Conservation (phyloP, 2,329 filamentous ascomycete genomes). For the Monosporascus sp. region DNA sequence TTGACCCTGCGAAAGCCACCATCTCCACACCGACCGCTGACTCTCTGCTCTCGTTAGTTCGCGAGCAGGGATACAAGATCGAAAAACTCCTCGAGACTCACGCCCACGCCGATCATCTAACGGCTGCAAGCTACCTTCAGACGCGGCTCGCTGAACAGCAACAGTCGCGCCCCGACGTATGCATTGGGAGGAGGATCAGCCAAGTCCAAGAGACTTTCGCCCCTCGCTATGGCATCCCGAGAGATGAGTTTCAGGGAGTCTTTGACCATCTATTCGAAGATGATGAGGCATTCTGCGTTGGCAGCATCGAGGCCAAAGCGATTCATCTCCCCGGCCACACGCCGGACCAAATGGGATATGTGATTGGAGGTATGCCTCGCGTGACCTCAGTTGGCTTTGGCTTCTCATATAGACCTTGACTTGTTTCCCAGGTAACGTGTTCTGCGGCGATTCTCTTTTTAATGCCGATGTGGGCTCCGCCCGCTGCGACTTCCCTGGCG, state of each 20-base stretch:
- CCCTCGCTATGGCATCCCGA: slow-evolving; percentile 39
- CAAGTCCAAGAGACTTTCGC: slow-evolving; percentile 47
- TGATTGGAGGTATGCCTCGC: slow-evolving; percentile 38
- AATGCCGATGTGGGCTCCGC: slow-evolving; percentile 36
- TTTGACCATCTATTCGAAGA: slow-evolving; percentile 52
- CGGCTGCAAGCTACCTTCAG: slow-evolving; percentile 54
- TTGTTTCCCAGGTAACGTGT: slow-evolving; percentile 28
- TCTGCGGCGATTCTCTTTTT: slow-evolving; percentile 37
- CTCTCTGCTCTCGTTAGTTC: slow-evolving; percentile 38
- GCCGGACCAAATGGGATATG: slow-evolving; percentile 55
- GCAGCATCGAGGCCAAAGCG: slow-evolving; percentile 37
- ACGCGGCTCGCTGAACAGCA: slow-evolving; percentile 31
- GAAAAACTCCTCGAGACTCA: slow-evolving; percentile 57
- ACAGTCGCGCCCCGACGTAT: slow-evolving; percentile 34
- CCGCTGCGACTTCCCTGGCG: slow-evolving; percentile 48
- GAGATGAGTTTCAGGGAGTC: slow-evolving; percentile 35
- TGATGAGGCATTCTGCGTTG: slow-evolving; percentile 47
- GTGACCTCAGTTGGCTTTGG: too few species aligned
- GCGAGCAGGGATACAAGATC: slow-evolving; percentile 41
- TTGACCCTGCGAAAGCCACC: slow-evolving; percentile 30
- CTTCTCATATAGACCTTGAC: too few species aligned
- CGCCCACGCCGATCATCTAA: slow-evolving; percentile 56
- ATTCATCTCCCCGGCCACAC: slow-evolving; percentile 57
- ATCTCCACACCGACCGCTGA: slow-evolving; percentile 51
- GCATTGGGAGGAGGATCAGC: slow-evolving; percentile 50